A percentile compares a stretch with the other conserved stretches of the same genome.
Conservation (phyloP, 2,329 filamentous ascomycete species). For the Zopfia rhizophila region DNA sequence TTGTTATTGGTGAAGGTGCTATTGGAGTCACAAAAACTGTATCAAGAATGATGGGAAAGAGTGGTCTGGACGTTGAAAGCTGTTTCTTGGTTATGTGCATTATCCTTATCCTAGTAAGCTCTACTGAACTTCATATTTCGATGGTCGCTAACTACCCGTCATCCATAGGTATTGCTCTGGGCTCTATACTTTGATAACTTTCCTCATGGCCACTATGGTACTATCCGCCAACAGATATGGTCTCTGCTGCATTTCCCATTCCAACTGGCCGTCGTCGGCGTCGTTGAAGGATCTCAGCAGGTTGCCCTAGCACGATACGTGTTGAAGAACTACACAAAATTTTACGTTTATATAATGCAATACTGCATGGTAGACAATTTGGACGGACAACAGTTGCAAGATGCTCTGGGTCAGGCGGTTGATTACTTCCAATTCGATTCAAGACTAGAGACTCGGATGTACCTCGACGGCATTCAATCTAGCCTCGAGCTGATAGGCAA, state of each 20-base stretch:
- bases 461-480: conserved; percentile 20
- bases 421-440: conserved; percentile 43
- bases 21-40: conserved; percentile 70
- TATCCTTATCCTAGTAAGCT: conserved; percentile 46
- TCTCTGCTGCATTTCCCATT: conserved; percentile 69
- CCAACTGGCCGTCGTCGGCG: conserved; percentile 70
- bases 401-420: conserved; percentile 35
- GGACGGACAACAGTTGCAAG: conserved; percentile 42
- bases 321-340: conserved; percentile 56
- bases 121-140: background rate
- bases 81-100: conserved; percentile 50
- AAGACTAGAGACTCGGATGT: conserved; percentile 39
- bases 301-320: conserved; percentile 61
- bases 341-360: conserved; percentile 51
- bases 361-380: conserved; percentile 45
- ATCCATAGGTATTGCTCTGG: conserved; percentile 64
- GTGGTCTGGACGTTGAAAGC: conserved; percentile 45
- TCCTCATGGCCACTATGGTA: conserved; percentile 61
- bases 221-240: conserved; percentile 69
- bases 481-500: conserved; percentile 41
- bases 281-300: conserved; percentile 71
- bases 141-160: conserved; percentile 4
- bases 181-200: conserved; percentile 70
- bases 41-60: conserved; percentile 49
- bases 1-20: conserved; percentile 73